These are phyloP conservation scores for Pleoardoris graminearum DNA, from an alignment of 2,329 filamentous ascomycete species.

Conservation along the genomic window DNA sequence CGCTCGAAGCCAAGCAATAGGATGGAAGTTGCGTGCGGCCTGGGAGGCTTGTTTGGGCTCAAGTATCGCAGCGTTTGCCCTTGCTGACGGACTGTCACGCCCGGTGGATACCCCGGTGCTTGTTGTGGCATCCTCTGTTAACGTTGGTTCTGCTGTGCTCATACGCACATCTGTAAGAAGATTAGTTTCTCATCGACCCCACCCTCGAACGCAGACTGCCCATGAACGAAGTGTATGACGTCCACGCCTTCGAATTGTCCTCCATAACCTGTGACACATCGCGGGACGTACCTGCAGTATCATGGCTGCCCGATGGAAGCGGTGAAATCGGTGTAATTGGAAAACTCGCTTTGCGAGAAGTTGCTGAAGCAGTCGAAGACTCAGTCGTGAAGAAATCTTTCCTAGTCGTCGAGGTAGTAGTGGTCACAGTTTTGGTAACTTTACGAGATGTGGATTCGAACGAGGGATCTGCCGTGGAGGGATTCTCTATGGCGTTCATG, in stretches of 20 bases:
- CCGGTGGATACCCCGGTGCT: background rate
- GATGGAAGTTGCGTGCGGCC: background rate
- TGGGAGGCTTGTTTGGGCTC: background rate
- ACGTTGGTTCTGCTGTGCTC: background rate
- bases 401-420: no score
- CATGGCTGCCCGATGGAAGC: background rate
- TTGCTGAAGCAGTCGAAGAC: background rate
- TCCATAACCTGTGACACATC: background rate
- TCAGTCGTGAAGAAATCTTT: background rate
- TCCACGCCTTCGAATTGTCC: background rate
- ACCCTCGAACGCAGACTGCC: background rate
- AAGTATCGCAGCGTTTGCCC: background rate
- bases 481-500: background rate
- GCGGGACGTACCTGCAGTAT: background rate
- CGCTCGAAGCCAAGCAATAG: background rate
- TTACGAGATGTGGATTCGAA: no score
- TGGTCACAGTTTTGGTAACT: no score
- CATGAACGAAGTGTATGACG: background rate
- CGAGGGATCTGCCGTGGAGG: background rate
- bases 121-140: background rate
- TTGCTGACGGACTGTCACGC: background rate
- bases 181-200: background rate
- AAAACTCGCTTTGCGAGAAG: background rate
- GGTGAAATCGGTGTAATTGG: background rate
- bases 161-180: background rate